Percentiles rank a stretch among this genome's conserved stretches.
Evolutionary conservation across 495 filamentous ascomycete genomes (phyloP).

Genomic region (Clavariopsis aquatica): DNA sequence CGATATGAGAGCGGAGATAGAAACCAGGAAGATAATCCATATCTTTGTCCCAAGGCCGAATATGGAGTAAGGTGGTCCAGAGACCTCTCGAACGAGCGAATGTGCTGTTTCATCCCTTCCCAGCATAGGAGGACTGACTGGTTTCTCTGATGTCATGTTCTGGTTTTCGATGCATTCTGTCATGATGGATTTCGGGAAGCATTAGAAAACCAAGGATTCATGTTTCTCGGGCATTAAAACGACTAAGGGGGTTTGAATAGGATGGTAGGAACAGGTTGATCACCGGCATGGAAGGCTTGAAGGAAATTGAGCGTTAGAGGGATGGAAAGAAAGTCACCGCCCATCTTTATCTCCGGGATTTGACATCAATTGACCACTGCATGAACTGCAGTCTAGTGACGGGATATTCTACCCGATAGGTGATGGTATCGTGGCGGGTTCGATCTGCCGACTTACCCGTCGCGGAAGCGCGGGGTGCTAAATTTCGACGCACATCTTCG

Average conservation of each 20-base stretch:
- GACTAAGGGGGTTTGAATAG: no score
- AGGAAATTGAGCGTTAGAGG: not conserved
- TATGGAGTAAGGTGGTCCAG: constrained; percentile 40
- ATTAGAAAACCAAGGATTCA: not conserved
- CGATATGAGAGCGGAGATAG: constrained; percentile 40
- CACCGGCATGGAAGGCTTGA: no score
- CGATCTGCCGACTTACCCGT: not conserved
- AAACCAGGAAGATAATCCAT: constrained; percentile 40
- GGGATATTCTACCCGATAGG: not conserved
- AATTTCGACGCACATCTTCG: no score
- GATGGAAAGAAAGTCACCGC: not conserved
- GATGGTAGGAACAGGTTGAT: no score
- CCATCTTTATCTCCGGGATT: not conserved
- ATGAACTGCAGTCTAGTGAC: not conserved
- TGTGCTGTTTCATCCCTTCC: constrained; percentile 4
- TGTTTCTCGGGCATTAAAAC: no score
- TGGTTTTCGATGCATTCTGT: not conserved
- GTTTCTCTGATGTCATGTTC: not conserved
- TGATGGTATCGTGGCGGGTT: not conserved
- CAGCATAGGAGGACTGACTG: not conserved
- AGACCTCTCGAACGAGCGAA: constrained; percentile 10
- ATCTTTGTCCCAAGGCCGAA: constrained; percentile 38
- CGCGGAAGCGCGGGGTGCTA: not conserved
- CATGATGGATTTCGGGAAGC: not conserved
- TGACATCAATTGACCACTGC: no score